Percentiles rank a stretch among this genome's conserved stretches.
These are phyloP conservation scores for Starmerella powellii DNA, from an alignment of 805 yeast genomes.

Conservation along the genomic window DNA sequence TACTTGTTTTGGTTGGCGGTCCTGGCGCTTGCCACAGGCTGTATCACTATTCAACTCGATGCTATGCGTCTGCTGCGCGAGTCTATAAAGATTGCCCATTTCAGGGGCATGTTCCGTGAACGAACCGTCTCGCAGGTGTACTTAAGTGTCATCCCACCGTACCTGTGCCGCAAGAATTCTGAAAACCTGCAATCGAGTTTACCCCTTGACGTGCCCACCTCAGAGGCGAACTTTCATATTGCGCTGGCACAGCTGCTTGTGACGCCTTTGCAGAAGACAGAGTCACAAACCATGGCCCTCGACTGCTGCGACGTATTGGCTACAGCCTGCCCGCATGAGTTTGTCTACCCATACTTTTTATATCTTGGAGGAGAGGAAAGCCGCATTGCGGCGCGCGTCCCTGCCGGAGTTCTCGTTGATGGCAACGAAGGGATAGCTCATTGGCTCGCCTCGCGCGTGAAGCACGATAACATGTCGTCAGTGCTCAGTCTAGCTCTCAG, in stretches of 20 bases:
- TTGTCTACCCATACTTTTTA: conserved; percentile 3
- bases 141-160: conserved; percentile 4
- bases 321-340: conserved; percentile 7
- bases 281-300: background rate
- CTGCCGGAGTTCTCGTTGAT: background rate
- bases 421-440: conserved; percentile 1
- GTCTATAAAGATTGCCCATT: conserved; percentile 9
- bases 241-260: conserved; percentile 7
- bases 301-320: conserved; percentile 11
- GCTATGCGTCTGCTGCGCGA: conserved; percentile 6
- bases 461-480: background rate
- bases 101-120: conserved; percentile 9
- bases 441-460: conserved; percentile 8
- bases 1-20: conserved; percentile 13
- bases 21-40: conserved; percentile 6
- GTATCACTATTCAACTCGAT: background rate
- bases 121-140: background rate
- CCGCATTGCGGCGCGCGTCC: conserved; percentile 1
- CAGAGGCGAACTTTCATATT: conserved; percentile 10
- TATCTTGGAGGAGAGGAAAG: conserved; percentile 8
- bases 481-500: conserved; percentile 6
- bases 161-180: background rate
- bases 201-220: conserved; percentile 6
- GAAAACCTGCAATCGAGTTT: background rate
- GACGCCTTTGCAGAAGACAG: background rate